Evolutionary conservation across 2,329 filamentous ascomycete genomes (phyloP).

Genomic region (Sclerotinia glacialis): DNA sequence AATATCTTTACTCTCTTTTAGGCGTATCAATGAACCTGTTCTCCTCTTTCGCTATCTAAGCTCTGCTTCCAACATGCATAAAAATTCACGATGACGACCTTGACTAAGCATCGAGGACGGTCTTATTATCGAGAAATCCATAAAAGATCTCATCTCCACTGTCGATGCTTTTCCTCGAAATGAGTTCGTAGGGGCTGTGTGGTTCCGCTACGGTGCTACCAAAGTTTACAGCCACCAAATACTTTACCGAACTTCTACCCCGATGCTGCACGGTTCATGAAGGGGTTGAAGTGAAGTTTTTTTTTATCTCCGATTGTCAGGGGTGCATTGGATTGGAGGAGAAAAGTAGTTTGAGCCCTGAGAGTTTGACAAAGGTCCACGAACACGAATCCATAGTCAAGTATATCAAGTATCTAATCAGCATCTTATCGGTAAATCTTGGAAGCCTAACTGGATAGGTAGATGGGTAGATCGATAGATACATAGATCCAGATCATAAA

Average conservation of each 20-base stretch:
- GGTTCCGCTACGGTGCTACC: constrained; percentile 2
- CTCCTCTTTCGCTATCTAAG: background rate
- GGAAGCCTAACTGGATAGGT: background rate
- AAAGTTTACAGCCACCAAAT: background rate
- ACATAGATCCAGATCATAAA: constrained; percentile 12
- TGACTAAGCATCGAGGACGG: constrained; percentile 1
- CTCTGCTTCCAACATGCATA: constrained; percentile 14
- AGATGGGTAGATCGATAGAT: no score
- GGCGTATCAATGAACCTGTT: background rate
- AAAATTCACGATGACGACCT: constrained; percentile 15
- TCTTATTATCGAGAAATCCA: constrained; percentile 10
- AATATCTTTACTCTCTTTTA: constrained; percentile 5
- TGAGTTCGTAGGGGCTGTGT: constrained; percentile 1
- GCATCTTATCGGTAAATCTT: background rate
- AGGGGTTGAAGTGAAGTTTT: constrained; percentile 10
- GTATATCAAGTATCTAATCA: background rate
- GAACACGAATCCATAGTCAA: constrained; percentile 9
- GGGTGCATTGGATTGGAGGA: background rate
- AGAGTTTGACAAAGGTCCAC: constrained; percentile 11
- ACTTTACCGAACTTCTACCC: constrained; percentile 15
- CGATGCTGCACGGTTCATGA: constrained; percentile 18
- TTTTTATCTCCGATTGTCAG: constrained; percentile 8
- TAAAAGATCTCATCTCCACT: constrained; percentile 10
- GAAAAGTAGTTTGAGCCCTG: background rate
- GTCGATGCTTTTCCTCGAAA: background rate